These are phyloP conservation scores for Neobulgaria alba DNA, from an alignment of 2,329 filamentous ascomycete genomes.

Conservation along the genomic window DNA sequence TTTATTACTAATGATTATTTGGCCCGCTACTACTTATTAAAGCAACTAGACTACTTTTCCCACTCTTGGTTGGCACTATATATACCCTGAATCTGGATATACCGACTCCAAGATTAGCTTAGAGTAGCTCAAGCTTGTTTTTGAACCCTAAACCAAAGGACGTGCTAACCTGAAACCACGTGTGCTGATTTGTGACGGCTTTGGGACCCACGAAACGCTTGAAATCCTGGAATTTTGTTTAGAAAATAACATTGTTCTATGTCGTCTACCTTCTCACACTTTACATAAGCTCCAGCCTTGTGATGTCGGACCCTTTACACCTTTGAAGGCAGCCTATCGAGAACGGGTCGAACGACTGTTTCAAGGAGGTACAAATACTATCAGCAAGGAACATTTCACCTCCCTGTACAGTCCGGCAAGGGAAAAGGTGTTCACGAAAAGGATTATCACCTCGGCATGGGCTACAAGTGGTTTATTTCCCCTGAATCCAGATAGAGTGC, in stretches of 20 bases:
- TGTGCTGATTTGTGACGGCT: constrained; percentile 30
- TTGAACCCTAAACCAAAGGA: constrained; percentile 29
- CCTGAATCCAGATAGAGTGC: no score
- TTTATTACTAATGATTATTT: constrained; percentile 24
- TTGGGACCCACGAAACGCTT: constrained; percentile 30
- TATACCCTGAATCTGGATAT: constrained; percentile 21
- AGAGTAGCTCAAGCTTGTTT: constrained; percentile 29
- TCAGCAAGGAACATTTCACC: constrained; percentile 20
- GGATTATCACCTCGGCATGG: no score
- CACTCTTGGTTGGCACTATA: constrained; percentile 26
- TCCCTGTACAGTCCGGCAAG: constrained; percentile 17
- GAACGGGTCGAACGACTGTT: constrained; percentile 19
- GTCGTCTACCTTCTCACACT: no score
- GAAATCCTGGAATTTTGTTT: constrained; percentile 25
- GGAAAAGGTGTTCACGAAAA: no score
- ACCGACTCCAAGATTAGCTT: constrained; percentile 29
- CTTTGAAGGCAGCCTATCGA: constrained; percentile 20
- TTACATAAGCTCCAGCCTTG: no score
- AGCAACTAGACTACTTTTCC: constrained; percentile 23
- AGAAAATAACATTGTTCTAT: constrained; percentile 25
- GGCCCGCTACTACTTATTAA: constrained; percentile 22
- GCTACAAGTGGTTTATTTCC: no score
- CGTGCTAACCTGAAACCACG: constrained; percentile 26
- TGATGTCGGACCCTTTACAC: constrained; percentile 20
- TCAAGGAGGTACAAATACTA: constrained; percentile 18